Conservation (phyloP, 1,284 basidiomycete genomes). For the Amylostereum chailletii region DNA sequence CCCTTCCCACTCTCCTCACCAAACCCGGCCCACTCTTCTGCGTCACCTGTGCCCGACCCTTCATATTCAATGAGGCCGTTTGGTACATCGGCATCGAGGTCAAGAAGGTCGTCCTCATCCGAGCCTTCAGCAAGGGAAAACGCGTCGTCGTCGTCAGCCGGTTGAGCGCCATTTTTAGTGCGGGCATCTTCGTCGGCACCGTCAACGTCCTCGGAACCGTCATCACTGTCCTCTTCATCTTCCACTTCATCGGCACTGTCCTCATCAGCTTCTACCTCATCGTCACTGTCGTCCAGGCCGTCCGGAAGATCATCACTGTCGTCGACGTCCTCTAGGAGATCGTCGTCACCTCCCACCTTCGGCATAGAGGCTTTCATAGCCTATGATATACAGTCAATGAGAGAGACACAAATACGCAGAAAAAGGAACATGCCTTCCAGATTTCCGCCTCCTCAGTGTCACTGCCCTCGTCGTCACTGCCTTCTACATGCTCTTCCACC, state of each 20-base stretch:
- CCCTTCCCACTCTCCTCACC: slow-evolving; percentile 18
- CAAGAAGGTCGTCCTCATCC: slow-evolving; percentile 59
- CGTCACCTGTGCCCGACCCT: slow-evolving; percentile 29
- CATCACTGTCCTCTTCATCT: slow-evolving; percentile 21
- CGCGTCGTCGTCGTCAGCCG: slow-evolving; percentile 24
- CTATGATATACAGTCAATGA: slow-evolving; percentile 27
- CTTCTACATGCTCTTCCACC: slow-evolving; percentile 26
- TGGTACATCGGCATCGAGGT: slow-evolving; percentile 45
- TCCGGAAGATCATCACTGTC: slow-evolving; percentile 21
- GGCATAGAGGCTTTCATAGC: slow-evolving; percentile 83
- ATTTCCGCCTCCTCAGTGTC: slow-evolving; percentile 62
- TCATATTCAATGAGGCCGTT: slow-evolving; percentile 53
- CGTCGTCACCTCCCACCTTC: slow-evolving; percentile 33
- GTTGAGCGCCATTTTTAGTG: slow-evolving; percentile 13
- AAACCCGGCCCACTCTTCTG: slow-evolving; percentile 51
- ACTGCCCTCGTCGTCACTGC: slow-evolving; percentile 33
- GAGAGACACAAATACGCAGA: neutral
- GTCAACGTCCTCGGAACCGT: slow-evolving; percentile 24
- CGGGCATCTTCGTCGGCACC: slow-evolving; percentile 24
- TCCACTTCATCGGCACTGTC: slow-evolving; percentile 20
- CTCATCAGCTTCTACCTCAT: slow-evolving; percentile 24
- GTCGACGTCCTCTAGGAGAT: slow-evolving; percentile 25
- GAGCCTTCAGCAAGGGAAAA: slow-evolving; percentile 58
- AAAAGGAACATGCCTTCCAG: slow-evolving; percentile 60
- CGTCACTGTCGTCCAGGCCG: slow-evolving; percentile 19